Evolutionary conservation across 345 rosid species (phyloP).

Genomic region (Syzygium jambos): DNA sequence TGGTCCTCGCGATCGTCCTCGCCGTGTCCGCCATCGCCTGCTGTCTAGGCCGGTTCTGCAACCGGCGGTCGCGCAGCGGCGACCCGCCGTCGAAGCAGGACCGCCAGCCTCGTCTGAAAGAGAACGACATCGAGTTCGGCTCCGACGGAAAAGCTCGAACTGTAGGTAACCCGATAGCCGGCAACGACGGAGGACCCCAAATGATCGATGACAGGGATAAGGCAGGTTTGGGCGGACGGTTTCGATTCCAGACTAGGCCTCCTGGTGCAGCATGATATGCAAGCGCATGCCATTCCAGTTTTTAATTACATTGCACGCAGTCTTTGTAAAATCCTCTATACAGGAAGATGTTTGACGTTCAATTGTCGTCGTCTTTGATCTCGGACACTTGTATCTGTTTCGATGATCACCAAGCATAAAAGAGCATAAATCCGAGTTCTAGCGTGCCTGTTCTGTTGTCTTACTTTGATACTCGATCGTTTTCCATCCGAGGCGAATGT

Average conservation of each 20-base stretch:
- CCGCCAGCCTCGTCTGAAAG: not conserved
- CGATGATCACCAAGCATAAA: not conserved
- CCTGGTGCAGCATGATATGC: not conserved
- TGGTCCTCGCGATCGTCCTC: slow-evolving; percentile 31
- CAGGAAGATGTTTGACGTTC: not conserved
- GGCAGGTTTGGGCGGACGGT: not conserved
- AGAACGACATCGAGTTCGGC: not conserved
- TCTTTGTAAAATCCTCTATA: not conserved
- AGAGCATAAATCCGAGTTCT: not conserved
- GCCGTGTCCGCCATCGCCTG: slow-evolving; percentile 34
- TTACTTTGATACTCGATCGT: not conserved
- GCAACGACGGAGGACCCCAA: not conserved
- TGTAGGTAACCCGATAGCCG: not conserved
- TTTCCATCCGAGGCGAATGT: no score
- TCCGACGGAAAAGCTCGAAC: slow-evolving; percentile 6
- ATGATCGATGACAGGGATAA: not conserved
- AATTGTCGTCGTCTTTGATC: not conserved
- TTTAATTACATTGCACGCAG: not conserved
- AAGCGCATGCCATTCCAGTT: not conserved
- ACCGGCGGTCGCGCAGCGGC: slow-evolving; percentile 6
- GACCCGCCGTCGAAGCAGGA: slow-evolving; percentile 15
- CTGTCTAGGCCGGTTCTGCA: slow-evolving; percentile 31
- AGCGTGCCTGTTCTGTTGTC: not conserved
- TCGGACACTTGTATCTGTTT: not conserved
- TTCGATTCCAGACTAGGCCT: not conserved